Conservation (phyloP, 2,329 filamentous ascomycete species). For the Cephalotrichum gorgonifer region DNA sequence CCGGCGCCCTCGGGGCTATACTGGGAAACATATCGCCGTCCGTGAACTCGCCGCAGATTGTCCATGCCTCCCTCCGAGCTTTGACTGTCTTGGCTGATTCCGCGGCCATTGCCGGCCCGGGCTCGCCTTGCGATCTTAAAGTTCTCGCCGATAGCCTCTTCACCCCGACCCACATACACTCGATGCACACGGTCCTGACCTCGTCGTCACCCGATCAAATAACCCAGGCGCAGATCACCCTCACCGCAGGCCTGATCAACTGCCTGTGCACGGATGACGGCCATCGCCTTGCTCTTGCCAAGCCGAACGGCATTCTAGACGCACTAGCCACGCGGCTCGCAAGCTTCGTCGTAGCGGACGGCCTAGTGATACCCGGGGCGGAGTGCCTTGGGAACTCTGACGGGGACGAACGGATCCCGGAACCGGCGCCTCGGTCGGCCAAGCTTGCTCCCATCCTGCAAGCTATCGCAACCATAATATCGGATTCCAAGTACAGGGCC, state of each 20-base stretch:
- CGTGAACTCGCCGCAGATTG: conserved; percentile 53
- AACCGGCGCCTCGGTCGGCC: conserved; percentile 46
- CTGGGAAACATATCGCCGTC: conserved; percentile 58
- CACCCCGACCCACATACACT: conserved; percentile 46
- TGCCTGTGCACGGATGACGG: conserved; percentile 56
- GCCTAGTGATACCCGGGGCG: conserved; percentile 57
- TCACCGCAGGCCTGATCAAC: conserved; percentile 46
- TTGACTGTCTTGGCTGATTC: conserved; percentile 63
- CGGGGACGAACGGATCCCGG: conserved; percentile 39
- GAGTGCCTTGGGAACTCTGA: conserved; percentile 40
- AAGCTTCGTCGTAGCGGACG: conserved; percentile 56
- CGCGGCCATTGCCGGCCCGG: conserved; percentile 37
- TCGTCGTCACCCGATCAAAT: conserved; percentile 41
- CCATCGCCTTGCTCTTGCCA: conserved; percentile 62
- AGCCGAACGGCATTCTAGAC: conserved; percentile 60
- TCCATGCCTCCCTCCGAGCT: conserved; percentile 63
- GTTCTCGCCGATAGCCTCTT: conserved; percentile 58
- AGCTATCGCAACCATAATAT: conserved; percentile 66
- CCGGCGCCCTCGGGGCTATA: conserved; percentile 57
- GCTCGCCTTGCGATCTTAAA: conserved; percentile 10
- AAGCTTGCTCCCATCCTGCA: conserved; percentile 63
- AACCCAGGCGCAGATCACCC: conserved; percentile 50
- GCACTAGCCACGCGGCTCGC: conserved; percentile 65
- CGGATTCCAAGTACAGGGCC: conserved; percentile 68
- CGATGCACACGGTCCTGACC: conserved; percentile 55